phyloP scores from a whole-genome alignment of 2,329 filamentous ascomycete species.

The Aureobasidium zeae region DNA sequence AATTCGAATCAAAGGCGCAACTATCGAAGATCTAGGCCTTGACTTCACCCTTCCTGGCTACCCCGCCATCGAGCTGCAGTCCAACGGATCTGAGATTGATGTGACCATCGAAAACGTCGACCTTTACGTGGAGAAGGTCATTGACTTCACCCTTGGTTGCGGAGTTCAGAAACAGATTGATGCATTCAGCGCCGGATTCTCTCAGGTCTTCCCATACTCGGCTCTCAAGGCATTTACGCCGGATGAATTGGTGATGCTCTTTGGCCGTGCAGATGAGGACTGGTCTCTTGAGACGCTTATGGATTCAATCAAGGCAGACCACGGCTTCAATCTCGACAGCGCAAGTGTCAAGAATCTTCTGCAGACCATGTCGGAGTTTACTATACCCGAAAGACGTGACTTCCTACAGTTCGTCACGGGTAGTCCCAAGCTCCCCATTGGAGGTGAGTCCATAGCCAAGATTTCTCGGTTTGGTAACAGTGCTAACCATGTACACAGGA shows the following conservation, averaged over 20 bases:
- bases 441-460: conserved; percentile 55
- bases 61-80: conserved; percentile 70
- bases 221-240: conserved; percentile 90
- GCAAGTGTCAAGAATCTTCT: conserved; percentile 87
- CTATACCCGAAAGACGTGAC: conserved; percentile 65
- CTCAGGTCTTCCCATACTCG: conserved; percentile 90
- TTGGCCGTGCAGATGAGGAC: conserved; percentile 86
- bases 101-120: conserved; percentile 91
- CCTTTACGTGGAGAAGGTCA: conserved; percentile 74
- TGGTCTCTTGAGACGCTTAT: conserved; percentile 96
- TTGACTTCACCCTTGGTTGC: conserved; percentile 82
- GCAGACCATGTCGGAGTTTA: conserved; percentile 87
- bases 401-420: conserved; percentile 97
- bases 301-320: conserved; percentile 97
- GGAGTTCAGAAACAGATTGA: conserved; percentile 85
- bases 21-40: conserved; percentile 76
- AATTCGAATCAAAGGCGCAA: conserved; percentile 65
- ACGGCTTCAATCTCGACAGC: conserved; percentile 98
- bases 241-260: conserved; percentile 87
- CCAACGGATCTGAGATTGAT: conserved; percentile 61
- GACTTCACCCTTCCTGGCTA: conserved; percentile 95
- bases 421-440: conserved; percentile 95
- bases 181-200: conserved; percentile 84
- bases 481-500: conserved; percentile 44
- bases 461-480: not conserved